A percentile compares a stretch with the other conserved stretches of the same genome.
Evolutionary conservation across 768 basidiomycete species (phyloP).

Genomic region (Wakefieldia striispora): DNA sequence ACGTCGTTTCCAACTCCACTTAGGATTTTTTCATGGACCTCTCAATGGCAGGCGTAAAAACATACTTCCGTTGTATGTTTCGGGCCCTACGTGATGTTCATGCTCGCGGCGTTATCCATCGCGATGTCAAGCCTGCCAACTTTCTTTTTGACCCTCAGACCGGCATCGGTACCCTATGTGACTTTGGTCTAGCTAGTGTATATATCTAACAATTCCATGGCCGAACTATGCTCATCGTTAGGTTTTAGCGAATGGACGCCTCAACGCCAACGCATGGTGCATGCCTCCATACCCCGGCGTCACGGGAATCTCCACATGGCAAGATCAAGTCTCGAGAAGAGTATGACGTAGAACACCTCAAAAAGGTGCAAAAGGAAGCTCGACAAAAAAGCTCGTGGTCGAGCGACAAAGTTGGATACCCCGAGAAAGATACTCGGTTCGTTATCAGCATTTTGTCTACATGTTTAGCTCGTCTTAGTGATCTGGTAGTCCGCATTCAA

Average conservation of each 20-base stretch:
- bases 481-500: constrained; percentile 63
- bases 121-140: constrained; percentile 97
- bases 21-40: constrained; percentile 79
- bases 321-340: constrained; percentile 43
- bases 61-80: constrained; percentile 89
- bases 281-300: constrained; percentile 79
- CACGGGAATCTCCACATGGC: constrained; percentile 67
- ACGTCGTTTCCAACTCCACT: constrained; percentile 3
- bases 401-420: constrained; percentile 76
- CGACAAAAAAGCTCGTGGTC: constrained; percentile 49
- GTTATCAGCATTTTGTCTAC: constrained; percentile 3
- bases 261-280: constrained; percentile 43
- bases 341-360: constrained; percentile 49
- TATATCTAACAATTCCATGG: constrained; percentile 25
- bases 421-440: constrained; percentile 71
- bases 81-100: constrained; percentile 89
- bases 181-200: constrained; percentile 95
- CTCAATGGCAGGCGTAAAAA: constrained; percentile 72
- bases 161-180: constrained; percentile 83
- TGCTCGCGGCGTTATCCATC: constrained; percentile 83
- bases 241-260: constrained; percentile 53
- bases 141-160: constrained; percentile 89
- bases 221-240: constrained; percentile 2
- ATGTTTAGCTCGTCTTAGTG: background rate
- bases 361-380: constrained; percentile 59